A percentile compares a stretch with the other conserved stretches of the same genome.
Conservation (phyloP, 2,329 filamentous ascomycete genomes). For the Xylaria sp. region DNA sequence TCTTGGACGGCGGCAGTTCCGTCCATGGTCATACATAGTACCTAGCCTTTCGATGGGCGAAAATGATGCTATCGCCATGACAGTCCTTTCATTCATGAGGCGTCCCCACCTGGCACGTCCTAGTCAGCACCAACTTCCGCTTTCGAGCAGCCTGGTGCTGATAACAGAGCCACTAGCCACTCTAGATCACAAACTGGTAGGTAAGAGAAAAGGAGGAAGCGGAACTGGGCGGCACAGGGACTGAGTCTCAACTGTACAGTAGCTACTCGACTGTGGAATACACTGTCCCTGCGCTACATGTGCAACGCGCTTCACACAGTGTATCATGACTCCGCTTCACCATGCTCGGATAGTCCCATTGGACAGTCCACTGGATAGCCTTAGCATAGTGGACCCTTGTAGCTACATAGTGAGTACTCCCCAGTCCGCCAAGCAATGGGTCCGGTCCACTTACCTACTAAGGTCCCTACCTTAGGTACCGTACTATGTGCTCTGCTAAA, state of each 20-base stretch:
- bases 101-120: constrained; percentile 3
- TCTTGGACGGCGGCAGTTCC: constrained; percentile 7
- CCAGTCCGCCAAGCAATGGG: constrained; percentile 13
- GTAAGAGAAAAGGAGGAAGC: not conserved
- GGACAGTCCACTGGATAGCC: not conserved
- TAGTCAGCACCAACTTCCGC: constrained; percentile 30
- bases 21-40: not conserved
- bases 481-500: not conserved
- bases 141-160: constrained; percentile 21
- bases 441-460: too few relatives aligned
- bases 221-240: not conserved
- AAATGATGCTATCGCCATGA: constrained; percentile 14
- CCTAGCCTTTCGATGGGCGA: too few relatives aligned
- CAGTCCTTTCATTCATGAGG: constrained; percentile 10
- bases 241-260: not conserved
- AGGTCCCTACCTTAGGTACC: not conserved
- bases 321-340: not conserved
- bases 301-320: not conserved
- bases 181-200: not conserved
- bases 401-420: not conserved
- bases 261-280: not conserved
- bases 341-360: not conserved
- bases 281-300: not conserved
- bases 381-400: not conserved
- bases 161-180: constrained; percentile 15